phyloP scores from a whole-genome alignment of 805 yeast species.

The Candida ponderosae region DNA sequence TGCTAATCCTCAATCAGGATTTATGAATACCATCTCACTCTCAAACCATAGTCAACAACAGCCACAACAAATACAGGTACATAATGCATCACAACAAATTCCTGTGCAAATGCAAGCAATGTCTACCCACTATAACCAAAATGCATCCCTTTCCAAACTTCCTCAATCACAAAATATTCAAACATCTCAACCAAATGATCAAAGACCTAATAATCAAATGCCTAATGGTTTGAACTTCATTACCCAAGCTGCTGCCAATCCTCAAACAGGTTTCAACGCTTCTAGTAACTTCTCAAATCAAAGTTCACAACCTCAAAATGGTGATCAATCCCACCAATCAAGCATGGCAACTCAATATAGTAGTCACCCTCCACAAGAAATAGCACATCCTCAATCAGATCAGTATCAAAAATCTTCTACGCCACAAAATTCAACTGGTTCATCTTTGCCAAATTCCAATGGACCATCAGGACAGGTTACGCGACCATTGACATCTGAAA shows the following conservation, averaged over 20 bases:
- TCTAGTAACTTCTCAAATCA: background rate
- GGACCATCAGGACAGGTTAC: too few relatives aligned
- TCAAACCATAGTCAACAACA: constrained; percentile 5
- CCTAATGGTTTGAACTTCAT: constrained; percentile 11
- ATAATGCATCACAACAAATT: too few relatives aligned
- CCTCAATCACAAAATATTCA: background rate
- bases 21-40: constrained; percentile 4
- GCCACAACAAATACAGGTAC: constrained; percentile 2
- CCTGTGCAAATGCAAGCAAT: too few relatives aligned
- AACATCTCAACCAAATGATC: too few relatives aligned
- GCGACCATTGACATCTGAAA: constrained; percentile 3
- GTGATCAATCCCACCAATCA: background rate
- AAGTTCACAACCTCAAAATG: background rate
- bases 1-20: background rate
- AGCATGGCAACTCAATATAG: background rate
- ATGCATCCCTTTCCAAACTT: background rate
- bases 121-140: background rate
- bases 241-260: constrained; percentile 7
- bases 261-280: too few relatives aligned
- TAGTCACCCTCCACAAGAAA: too few relatives aligned
- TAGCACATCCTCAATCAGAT: constrained; percentile 16
- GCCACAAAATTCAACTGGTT: too few relatives aligned
- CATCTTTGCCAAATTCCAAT: background rate
- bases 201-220: too few relatives aligned
- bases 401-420: constrained; percentile 7